phyloP scores from a whole-genome alignment of 2,329 filamentous ascomycete species.

The Xylaria sp. region DNA sequence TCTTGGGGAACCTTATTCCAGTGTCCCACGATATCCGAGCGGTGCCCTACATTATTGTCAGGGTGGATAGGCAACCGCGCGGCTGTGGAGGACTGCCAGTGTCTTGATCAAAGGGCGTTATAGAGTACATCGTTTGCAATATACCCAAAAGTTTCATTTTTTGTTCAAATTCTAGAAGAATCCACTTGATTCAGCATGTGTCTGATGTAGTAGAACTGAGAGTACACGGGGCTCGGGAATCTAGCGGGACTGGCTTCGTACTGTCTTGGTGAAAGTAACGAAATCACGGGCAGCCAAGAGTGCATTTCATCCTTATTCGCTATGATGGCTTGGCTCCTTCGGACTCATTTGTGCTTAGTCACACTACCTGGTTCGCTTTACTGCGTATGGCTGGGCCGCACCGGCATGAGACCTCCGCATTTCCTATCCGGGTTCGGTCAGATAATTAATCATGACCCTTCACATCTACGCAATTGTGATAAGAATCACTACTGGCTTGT shows the following conservation, averaged over 20 bases:
- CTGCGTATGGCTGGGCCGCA: background rate
- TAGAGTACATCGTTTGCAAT: constrained; percentile 24
- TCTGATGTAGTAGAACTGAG: background rate
- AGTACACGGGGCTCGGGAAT: background rate
- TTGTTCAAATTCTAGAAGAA: constrained; percentile 1
- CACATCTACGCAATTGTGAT: background rate
- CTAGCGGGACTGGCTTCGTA: background rate
- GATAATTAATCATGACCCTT: background rate
- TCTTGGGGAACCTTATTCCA: constrained; percentile 37
- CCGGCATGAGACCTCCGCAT: constrained; percentile 22
- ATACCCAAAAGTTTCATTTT: constrained; percentile 24
- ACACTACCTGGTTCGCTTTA: background rate
- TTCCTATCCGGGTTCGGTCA: constrained; percentile 13
- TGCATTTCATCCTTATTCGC: background rate
- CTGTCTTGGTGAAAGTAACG: background rate
- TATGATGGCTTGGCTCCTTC: background rate
- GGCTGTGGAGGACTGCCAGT: constrained; percentile 38
- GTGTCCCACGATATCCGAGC: constrained; percentile 39
- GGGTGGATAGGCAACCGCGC: constrained; percentile 39
- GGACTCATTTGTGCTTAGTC: background rate
- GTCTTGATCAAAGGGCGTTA: constrained; percentile 32
- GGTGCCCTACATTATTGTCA: constrained; percentile 38
- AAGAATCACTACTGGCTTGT: background rate
- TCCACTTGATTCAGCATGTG: background rate
- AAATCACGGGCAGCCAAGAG: background rate